Conservation (phyloP, 345 rosid species). For the Carallia pectinifolia region DNA sequence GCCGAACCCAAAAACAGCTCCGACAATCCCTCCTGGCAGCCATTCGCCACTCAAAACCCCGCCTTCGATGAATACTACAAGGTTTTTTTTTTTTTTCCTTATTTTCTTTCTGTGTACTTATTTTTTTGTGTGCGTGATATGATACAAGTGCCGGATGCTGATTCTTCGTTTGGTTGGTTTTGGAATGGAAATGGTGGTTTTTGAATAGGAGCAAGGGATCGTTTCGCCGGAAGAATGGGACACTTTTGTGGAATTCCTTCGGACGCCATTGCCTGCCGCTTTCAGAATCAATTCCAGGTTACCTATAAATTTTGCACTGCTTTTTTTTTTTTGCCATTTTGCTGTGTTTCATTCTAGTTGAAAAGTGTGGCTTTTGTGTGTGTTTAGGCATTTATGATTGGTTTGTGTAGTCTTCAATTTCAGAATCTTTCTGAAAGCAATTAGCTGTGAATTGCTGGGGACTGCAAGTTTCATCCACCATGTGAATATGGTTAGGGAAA, state of each 20-base stretch:
- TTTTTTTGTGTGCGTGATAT: no score
- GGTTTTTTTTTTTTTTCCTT: slow-evolving; percentile 23
- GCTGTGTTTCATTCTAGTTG: not conserved
- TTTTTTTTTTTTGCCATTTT: not conserved
- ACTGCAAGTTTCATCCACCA: no score
- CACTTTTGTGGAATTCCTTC: slow-evolving; percentile 60
- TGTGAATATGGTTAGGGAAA: no score
- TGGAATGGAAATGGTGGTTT: no score
- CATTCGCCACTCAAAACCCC: slow-evolving; percentile 57
- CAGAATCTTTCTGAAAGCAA: no score
- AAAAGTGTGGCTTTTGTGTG: no score
- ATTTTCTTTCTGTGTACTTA: not conserved
- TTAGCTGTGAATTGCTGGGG: no score
- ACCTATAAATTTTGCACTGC: no score
- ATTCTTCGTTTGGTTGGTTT: no score
- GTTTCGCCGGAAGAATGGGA: slow-evolving; percentile 83
- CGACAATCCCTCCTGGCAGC: slow-evolving; percentile 45
- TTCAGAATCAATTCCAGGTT: slow-evolving; percentile 92
- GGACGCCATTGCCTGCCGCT: slow-evolving; percentile 91
- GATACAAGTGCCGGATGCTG: no score
- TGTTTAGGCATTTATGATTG: no score
- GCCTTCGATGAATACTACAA: slow-evolving; percentile 88
- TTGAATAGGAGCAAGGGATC: slow-evolving; percentile 69
- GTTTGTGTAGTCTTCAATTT: no score
- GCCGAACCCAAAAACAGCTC: slow-evolving; percentile 29